Conservation (phyloP, 768 basidiomycete genomes). For the Rhodocollybia butyracea region DNA sequence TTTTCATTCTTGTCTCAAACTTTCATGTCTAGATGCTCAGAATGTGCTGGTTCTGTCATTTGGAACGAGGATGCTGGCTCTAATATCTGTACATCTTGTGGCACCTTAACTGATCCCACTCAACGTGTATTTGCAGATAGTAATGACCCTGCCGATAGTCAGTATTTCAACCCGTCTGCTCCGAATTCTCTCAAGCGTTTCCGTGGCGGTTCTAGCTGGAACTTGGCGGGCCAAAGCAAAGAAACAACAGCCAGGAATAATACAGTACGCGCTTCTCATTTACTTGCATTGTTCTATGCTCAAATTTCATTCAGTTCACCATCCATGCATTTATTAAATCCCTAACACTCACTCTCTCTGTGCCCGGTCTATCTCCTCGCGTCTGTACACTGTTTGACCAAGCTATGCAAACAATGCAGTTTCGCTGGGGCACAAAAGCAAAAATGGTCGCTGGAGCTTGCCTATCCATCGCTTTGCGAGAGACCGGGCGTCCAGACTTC, state of each 20-base stretch:
- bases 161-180: conserved; percentile 10
- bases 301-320: conserved; percentile 41
- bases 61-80: conserved; percentile 60
- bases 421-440: conserved; percentile 74
- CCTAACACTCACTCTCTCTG: conserved; percentile 55
- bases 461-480: conserved; percentile 67
- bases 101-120: conserved; percentile 61
- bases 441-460: conserved; percentile 68
- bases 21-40: conserved; percentile 41
- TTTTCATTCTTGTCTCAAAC: conserved; percentile 8
- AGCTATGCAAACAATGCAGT: conserved; percentile 53
- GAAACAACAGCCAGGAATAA: conserved; percentile 65
- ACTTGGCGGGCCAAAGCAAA: conserved; percentile 62
- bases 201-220: conserved; percentile 52
- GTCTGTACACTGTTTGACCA: conserved; percentile 68
- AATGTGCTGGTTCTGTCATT: conserved; percentile 49
- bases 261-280: conserved; percentile 37
- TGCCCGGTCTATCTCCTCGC: conserved; percentile 60
- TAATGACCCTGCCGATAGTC: conserved; percentile 6
- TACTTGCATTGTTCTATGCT: conserved; percentile 8
- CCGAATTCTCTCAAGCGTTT: conserved; percentile 45
- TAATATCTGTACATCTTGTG: conserved; percentile 66
- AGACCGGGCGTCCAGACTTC: conserved; percentile 64
- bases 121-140: conserved; percentile 58
- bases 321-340: conserved; percentile 63